Conservation (phyloP, 495 filamentous ascomycete genomes). For the Neurospora terricola region DNA sequence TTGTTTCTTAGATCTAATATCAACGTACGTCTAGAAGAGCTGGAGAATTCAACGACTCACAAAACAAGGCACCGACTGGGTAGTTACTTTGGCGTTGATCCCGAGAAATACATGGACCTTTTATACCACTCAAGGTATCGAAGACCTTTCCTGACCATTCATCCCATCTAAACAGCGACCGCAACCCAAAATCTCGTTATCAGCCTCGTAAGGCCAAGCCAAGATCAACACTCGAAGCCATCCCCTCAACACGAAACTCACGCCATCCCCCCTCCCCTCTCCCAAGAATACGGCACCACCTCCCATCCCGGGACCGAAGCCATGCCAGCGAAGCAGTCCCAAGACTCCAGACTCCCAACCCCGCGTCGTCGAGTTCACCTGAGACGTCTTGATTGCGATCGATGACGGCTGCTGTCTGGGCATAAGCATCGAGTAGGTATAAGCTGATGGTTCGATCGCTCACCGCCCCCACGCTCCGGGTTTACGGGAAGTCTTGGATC, state of each 20-base stretch:
- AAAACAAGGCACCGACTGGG: too few species aligned
- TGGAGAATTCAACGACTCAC: too few species aligned
- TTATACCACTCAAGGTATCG: too few species aligned
- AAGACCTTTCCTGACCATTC: too few species aligned
- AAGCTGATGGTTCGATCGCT: background rate
- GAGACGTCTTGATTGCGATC: background rate
- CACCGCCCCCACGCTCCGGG: background rate
- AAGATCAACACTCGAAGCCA: background rate
- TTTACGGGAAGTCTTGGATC: too few species aligned
- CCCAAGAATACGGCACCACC: background rate
- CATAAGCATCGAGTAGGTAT: background rate
- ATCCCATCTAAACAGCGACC: too few species aligned
- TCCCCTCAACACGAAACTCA: background rate
- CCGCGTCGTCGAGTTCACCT: background rate
- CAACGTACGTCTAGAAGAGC: too few species aligned
- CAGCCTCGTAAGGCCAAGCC: background rate
- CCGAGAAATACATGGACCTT: too few species aligned
- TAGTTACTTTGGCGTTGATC: too few species aligned
- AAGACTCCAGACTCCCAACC: background rate
- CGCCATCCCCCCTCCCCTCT: too few species aligned
- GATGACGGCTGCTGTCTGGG: background rate
- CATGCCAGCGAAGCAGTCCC: background rate
- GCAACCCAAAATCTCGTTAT: too few species aligned
- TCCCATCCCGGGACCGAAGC: background rate
- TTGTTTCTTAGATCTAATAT: too few species aligned